A percentile compares a stretch with the other conserved stretches of the same genome.
Conservation (phyloP, 768 basidiomycete species). For the Mycena galericulata region DNA sequence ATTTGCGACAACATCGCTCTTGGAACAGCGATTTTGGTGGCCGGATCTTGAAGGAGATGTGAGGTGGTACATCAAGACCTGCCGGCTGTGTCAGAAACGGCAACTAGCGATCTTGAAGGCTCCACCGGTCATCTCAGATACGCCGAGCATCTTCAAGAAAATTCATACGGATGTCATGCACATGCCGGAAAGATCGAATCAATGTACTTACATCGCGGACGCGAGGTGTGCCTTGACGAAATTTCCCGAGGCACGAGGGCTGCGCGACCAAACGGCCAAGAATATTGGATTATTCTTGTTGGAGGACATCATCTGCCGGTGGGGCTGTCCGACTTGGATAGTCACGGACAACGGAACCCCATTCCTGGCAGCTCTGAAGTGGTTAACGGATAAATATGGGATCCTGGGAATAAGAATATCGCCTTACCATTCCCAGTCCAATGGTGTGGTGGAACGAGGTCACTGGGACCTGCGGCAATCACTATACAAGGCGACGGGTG, state of each 20-base stretch:
- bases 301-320: constrained; percentile 48
- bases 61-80: constrained; percentile 45
- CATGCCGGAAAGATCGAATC: constrained; percentile 32
- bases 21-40: constrained; percentile 39
- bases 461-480: constrained; percentile 46
- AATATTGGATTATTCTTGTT: constrained; percentile 42
- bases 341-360: constrained; percentile 51
- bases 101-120: constrained; percentile 38
- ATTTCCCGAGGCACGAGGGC: constrained; percentile 38
- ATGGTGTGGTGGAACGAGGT: constrained; percentile 50
- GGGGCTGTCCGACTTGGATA: constrained; percentile 51
- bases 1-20: constrained; percentile 12
- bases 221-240: constrained; percentile 38
- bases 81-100: constrained; percentile 47
- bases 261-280: constrained; percentile 38
- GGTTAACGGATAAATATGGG: constrained; percentile 38
- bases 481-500: constrained; percentile 34
- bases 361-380: constrained; percentile 40
- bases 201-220: constrained; percentile 42
- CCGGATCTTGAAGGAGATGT: constrained; percentile 40
- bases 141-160: constrained; percentile 42
- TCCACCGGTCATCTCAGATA: constrained; percentile 42
- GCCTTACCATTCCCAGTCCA: constrained; percentile 55
- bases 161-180: constrained; percentile 47
- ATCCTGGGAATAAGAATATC: constrained; percentile 56